Evolutionary conservation across 768 basidiomycete genomes (phyloP).

Genomic region (Trametes maxima): DNA sequence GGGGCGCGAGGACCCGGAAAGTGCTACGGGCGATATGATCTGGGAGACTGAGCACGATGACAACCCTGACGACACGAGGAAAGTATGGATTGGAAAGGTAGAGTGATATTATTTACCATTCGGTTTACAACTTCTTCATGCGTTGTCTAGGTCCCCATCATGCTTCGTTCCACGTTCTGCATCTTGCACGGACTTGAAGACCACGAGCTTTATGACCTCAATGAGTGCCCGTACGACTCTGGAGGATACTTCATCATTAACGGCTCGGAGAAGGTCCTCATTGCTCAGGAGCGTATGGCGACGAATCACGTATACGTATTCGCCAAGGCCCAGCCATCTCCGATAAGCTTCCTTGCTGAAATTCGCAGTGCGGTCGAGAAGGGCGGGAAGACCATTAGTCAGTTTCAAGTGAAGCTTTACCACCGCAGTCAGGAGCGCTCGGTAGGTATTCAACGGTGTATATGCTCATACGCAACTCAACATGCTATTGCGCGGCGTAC

Average conservation of each 20-base stretch:
- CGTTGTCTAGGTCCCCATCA: conserved; percentile 84
- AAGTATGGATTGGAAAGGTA: conserved; percentile 96
- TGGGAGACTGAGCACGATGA: conserved; percentile 79
- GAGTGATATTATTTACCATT: conserved; percentile 26
- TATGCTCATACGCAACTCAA: background rate
- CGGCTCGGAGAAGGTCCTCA: conserved; percentile 99
- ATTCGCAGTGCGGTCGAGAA: conserved; percentile 98
- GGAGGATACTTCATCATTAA: conserved; percentile 99
- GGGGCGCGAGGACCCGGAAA: conserved; percentile 80
- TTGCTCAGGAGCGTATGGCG: conserved; percentile 99
- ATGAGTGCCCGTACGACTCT: conserved; percentile 98
- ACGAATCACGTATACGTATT: conserved; percentile 99
- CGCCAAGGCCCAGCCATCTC: conserved; percentile 95
- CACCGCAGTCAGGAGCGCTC: conserved; percentile 87
- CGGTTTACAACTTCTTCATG: background rate
- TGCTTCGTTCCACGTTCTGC: conserved; percentile 96
- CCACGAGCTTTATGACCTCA: conserved; percentile 83
- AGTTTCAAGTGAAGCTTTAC: conserved; percentile 98
- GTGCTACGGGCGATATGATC: conserved; percentile 75
- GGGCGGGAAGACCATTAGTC: conserved; percentile 96
- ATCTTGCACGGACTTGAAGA: conserved; percentile 81
- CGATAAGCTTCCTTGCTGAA: conserved; percentile 93
- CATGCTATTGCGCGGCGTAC: conserved; percentile 8
- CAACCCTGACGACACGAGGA: conserved; percentile 62
- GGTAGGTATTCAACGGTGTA: conserved; percentile 46